Evolutionary conservation across 2,329 filamentous ascomycete genomes (phyloP).

Genomic region (Claviceps monticola): DNA sequence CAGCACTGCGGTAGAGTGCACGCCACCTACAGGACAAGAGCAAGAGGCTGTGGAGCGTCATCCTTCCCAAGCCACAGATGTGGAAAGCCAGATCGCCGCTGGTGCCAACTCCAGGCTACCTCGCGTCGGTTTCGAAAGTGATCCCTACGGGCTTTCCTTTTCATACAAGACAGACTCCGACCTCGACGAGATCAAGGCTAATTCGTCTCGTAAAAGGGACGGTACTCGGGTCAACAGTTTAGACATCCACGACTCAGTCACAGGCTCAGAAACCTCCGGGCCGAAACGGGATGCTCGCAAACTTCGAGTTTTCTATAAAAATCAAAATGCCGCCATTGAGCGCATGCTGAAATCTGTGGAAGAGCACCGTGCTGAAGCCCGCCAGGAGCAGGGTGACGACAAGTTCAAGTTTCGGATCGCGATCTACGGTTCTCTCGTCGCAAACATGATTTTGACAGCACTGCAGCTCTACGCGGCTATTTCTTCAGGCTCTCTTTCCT

Average conservation of each 20-base stretch:
- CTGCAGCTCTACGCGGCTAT: constrained; percentile 84
- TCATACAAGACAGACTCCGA: constrained; percentile 67
- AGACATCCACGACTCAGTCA: neutral
- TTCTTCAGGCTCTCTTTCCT: constrained; percentile 76
- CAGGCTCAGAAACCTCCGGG: constrained; percentile 4
- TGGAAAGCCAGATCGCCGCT: constrained; percentile 33
- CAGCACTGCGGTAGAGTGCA: constrained; percentile 32
- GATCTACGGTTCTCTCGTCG: constrained; percentile 55
- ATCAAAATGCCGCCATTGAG: constrained; percentile 88
- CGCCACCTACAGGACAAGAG: constrained; percentile 17
- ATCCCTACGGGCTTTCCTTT: constrained; percentile 68
- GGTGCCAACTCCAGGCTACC: constrained; percentile 33
- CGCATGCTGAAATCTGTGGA: constrained; percentile 84
- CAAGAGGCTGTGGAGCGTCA: constrained; percentile 30
- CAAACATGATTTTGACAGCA: constrained; percentile 64
- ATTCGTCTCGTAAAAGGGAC: constrained; percentile 63
- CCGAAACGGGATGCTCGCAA: constrained; percentile 31
- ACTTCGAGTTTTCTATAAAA: constrained; percentile 71
- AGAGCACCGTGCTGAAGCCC: constrained; percentile 72
- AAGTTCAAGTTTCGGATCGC: constrained; percentile 61
- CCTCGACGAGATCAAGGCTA: constrained; percentile 64
- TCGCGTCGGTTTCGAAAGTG: constrained; percentile 48
- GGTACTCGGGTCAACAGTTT: constrained; percentile 14
- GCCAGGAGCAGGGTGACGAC: constrained; percentile 67
- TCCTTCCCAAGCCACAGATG: constrained; percentile 25